Percentiles rank a stretch among this genome's conserved stretches.
phyloP scores from a whole-genome alignment of 257 asterid genomes.

The Anisodus tanguticus region DNA sequence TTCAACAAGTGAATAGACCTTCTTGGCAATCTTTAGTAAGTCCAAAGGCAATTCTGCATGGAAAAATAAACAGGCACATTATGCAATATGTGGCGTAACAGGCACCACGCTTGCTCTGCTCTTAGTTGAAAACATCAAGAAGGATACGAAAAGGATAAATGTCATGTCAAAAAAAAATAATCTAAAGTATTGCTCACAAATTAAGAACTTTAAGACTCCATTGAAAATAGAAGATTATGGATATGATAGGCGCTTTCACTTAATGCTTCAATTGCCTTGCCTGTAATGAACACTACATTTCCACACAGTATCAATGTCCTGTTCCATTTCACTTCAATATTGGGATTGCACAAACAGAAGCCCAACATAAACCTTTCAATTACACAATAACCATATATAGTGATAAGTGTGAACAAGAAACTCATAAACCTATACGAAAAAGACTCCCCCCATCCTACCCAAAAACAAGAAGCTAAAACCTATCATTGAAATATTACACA shows the following conservation, averaged over 20 bases:
- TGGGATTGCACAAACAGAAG: constrained; percentile 18
- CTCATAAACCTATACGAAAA: neutral
- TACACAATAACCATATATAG: neutral
- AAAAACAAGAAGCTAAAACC: neutral
- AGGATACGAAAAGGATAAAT: neutral
- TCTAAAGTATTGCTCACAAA: constrained; percentile 2
- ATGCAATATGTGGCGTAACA: constrained; percentile 36
- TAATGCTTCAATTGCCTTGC: constrained; percentile 8
- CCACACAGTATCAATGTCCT: neutral
- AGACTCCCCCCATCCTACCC: neutral
- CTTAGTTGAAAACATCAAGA: constrained; percentile 9
- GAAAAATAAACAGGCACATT: constrained; percentile 44
- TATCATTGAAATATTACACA: neutral
- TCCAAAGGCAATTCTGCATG: constrained; percentile 66
- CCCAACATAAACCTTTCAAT: constrained; percentile 15
- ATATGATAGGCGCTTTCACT: neutral
- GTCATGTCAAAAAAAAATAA: neutral
- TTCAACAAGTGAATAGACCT: constrained; percentile 60
- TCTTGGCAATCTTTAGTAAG: constrained; percentile 61
- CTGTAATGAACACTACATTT: constrained; percentile 10
- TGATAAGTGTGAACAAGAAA: neutral
- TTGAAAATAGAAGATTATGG: neutral
- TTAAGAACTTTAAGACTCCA: neutral
- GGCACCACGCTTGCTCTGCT: constrained; percentile 1
- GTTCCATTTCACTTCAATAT: neutral